These are phyloP conservation scores for Yarrowia sp. DNA, from an alignment of 805 yeast species.

Conservation along the genomic window DNA sequence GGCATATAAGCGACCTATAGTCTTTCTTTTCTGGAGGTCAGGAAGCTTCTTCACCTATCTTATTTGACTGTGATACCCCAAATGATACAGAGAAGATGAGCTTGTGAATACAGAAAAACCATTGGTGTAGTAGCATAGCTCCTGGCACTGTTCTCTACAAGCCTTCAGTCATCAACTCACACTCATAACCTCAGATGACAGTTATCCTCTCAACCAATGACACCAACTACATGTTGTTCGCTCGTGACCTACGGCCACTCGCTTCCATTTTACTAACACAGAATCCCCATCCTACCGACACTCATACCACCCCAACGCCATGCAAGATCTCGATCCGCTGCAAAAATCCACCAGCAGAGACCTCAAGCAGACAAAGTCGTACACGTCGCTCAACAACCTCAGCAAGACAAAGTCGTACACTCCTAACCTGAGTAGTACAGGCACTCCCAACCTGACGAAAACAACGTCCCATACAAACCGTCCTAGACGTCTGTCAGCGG, in stretches of 20 bases:
- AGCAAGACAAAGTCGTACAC: constrained; percentile 1
- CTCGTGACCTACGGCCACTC: constrained; percentile 1
- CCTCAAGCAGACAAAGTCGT: too few relatives aligned
- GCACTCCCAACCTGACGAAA: constrained; percentile 2
- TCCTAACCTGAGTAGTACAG: neutral
- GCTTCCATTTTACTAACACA: neutral
- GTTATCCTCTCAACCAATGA: too few relatives aligned
- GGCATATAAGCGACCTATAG: too few relatives aligned
- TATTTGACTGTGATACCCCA: too few relatives aligned
- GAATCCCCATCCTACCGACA: constrained; percentile 8
- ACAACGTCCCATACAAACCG: neutral
- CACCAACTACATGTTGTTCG: neutral
- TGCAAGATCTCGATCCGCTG: neutral
- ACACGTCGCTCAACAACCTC: neutral
- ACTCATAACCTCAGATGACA: too few relatives aligned
- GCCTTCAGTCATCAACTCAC: too few relatives aligned
- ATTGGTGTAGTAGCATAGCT: too few relatives aligned
- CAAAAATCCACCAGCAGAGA: neutral
- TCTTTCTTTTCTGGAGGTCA: too few relatives aligned
- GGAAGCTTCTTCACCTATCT: too few relatives aligned
- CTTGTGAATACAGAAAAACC: too few relatives aligned
- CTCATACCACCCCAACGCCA: neutral
- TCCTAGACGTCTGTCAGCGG: constrained; percentile 6
- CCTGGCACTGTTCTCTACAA: too few relatives aligned
- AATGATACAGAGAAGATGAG: too few relatives aligned